phyloP scores from a whole-genome alignment of 1,284 basidiomycete genomes.

The Inonotus hispidus region DNA sequence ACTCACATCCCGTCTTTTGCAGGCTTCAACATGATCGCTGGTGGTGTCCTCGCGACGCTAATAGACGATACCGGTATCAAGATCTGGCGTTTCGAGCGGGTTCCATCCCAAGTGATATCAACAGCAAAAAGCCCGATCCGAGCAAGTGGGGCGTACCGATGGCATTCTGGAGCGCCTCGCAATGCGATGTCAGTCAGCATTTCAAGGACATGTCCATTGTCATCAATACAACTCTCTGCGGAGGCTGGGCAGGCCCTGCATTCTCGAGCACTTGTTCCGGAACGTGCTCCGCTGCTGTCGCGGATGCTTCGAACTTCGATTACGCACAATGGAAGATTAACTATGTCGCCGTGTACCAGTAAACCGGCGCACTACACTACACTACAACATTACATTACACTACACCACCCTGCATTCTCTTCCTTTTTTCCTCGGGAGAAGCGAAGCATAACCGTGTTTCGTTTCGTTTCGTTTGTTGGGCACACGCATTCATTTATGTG shows the following conservation, averaged over 20 bases:
- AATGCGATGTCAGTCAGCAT: conserved; percentile 61
- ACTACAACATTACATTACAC: no score
- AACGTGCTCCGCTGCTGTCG: conserved; percentile 61
- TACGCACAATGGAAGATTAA: conserved; percentile 56
- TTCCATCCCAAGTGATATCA: conserved; percentile 68
- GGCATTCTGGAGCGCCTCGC: conserved; percentile 56
- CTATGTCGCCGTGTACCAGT: conserved; percentile 31
- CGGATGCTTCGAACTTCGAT: conserved; percentile 57
- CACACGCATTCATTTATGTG: background rate
- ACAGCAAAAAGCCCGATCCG: conserved; percentile 50
- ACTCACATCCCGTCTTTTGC: background rate
- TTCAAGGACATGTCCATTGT: conserved; percentile 67
- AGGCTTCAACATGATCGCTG: conserved; percentile 56
- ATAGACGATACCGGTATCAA: conserved; percentile 66
- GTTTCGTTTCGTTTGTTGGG: background rate
- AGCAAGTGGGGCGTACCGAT: conserved; percentile 60
- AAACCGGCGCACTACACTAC: conserved; percentile 8
- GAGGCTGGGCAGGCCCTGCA: conserved; percentile 59
- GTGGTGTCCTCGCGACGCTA: conserved; percentile 73
- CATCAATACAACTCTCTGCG: conserved; percentile 65
- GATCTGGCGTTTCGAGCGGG: conserved; percentile 74
- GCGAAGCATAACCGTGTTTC: no score
- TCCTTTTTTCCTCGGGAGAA: no score
- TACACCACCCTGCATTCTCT: no score
- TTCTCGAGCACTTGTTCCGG: conserved; percentile 43